phyloP scores from a whole-genome alignment of 345 rosid genomes.

The Salix exigua region DNA sequence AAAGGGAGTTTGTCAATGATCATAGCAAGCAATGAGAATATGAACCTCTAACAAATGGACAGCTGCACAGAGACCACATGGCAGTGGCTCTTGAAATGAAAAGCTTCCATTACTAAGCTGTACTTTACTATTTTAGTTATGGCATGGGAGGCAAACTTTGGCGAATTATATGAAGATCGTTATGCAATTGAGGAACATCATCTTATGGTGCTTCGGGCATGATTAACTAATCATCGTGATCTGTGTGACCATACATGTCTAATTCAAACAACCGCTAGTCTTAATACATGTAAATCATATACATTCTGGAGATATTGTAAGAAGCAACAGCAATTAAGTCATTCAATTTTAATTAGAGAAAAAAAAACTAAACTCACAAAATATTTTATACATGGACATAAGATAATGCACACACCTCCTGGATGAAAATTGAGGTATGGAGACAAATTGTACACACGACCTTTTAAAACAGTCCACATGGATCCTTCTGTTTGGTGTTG shows the following conservation, averaged over 20 bases:
- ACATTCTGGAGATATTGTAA: background rate
- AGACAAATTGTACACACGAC: constrained; percentile 74
- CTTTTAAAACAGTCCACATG: constrained; percentile 92
- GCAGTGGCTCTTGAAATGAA: background rate
- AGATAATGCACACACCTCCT: constrained; percentile 48
- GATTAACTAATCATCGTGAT: too few relatives aligned
- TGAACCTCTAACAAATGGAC: background rate
- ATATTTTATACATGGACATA: background rate
- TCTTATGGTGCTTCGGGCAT: too few relatives aligned
- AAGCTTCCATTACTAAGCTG: background rate
- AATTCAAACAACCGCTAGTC: background rate
- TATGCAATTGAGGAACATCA: too few relatives aligned
- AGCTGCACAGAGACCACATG: background rate
- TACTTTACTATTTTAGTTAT: background rate
- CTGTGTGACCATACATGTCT: too few relatives aligned
- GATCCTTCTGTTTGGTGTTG: constrained; percentile 66
- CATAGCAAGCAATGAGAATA: background rate
- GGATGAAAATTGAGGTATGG: constrained; percentile 97
- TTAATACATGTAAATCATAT: background rate
- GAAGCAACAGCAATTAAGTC: background rate
- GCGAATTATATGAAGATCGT: too few relatives aligned
- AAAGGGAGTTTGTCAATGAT: background rate
- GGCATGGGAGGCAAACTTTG: background rate
- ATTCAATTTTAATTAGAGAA: background rate
- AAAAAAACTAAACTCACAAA: background rate